phyloP scores from a whole-genome alignment of 2,329 filamentous ascomycete species.

The Penicillium sclerotiorum region DNA sequence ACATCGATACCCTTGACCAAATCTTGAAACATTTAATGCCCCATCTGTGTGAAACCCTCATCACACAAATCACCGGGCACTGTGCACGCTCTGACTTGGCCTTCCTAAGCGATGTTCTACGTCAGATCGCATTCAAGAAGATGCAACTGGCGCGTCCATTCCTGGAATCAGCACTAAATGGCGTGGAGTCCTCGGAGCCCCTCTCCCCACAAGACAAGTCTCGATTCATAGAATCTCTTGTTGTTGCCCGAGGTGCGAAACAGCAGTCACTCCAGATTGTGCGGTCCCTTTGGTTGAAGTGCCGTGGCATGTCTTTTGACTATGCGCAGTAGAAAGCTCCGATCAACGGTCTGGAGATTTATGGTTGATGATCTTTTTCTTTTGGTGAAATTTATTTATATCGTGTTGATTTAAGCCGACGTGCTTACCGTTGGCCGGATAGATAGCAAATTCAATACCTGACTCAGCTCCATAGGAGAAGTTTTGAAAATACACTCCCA shows the following conservation, averaged over 20 bases:
- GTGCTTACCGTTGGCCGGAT: too few relatives aligned
- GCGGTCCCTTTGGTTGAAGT: constrained; percentile 48
- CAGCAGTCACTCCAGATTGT: constrained; percentile 43
- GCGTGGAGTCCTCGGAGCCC: constrained; percentile 26
- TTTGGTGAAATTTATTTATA: too few relatives aligned
- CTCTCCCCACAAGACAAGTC: constrained; percentile 41
- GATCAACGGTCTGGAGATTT: background rate
- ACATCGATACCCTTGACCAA: constrained; percentile 28
- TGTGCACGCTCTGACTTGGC: constrained; percentile 50
- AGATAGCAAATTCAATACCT: too few relatives aligned
- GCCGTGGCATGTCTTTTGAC: constrained; percentile 45
- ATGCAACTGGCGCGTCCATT: constrained; percentile 42
- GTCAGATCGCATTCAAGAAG: constrained; percentile 46
- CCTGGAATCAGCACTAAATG: constrained; percentile 39
- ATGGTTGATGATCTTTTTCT: too few relatives aligned
- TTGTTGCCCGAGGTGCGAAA: constrained; percentile 41
- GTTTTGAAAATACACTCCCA: too few relatives aligned
- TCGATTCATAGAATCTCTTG: constrained; percentile 44
- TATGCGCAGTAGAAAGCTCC: constrained; percentile 40
- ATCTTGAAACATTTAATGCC: constrained; percentile 41
- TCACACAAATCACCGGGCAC: constrained; percentile 45
- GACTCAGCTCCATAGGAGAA: too few relatives aligned
- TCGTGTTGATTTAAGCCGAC: too few relatives aligned
- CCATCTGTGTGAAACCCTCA: constrained; percentile 41
- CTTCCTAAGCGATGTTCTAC: constrained; percentile 45